phyloP scores from a whole-genome alignment of 2,329 filamentous ascomycete genomes.

The Teratosphaeria destructans region DNA sequence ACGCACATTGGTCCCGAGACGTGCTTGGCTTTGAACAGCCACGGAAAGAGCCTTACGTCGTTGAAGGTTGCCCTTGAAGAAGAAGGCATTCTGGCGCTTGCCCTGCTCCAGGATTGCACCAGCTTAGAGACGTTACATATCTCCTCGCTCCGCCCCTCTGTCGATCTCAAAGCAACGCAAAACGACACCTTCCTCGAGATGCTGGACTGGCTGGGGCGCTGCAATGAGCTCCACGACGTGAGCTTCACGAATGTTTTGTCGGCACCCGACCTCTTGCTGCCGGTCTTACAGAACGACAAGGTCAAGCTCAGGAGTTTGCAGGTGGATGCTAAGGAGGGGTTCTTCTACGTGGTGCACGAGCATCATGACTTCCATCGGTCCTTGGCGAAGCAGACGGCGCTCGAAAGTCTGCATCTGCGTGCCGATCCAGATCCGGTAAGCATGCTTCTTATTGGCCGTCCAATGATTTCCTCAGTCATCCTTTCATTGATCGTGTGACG shows the following conservation, averaged over 20 bases:
- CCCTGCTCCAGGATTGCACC: constrained; percentile 39
- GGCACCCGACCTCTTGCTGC: constrained; percentile 43
- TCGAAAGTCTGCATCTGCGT: constrained; percentile 37
- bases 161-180: constrained; percentile 41
- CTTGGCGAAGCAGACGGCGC: constrained; percentile 39
- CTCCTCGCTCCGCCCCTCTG: constrained; percentile 32
- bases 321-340: constrained; percentile 31
- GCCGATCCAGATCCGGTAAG: constrained; percentile 37
- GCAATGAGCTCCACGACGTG: constrained; percentile 41
- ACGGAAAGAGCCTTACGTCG: constrained; percentile 45
- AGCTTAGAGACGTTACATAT: constrained; percentile 41
- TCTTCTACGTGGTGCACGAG: constrained; percentile 37
- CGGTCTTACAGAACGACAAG: constrained; percentile 37
- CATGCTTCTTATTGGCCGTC: neutral
- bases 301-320: constrained; percentile 40
- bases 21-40: constrained; percentile 43
- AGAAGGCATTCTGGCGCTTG: constrained; percentile 39
- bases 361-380: constrained; percentile 43
- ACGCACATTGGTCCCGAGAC: constrained; percentile 46
- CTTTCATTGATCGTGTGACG: too few relatives aligned
- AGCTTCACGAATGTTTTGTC: constrained; percentile 42
- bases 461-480: too few relatives aligned
- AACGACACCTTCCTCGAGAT: constrained; percentile 44
- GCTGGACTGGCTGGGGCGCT: constrained; percentile 46
- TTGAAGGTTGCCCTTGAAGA: constrained; percentile 42